phyloP scores from a whole-genome alignment of 139 green algal species.

The Picochlorum sp. region DNA sequence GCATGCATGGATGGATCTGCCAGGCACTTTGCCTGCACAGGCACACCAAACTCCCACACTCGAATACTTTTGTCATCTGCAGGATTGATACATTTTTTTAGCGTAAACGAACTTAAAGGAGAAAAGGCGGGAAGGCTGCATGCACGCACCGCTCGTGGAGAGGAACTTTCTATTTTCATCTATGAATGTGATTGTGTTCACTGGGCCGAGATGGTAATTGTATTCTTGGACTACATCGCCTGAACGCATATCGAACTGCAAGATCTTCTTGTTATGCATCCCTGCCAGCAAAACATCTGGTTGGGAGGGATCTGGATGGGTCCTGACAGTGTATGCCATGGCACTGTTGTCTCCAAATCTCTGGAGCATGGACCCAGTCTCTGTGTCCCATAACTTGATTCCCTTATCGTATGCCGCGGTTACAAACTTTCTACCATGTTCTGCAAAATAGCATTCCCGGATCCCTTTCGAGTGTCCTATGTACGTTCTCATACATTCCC shows the following conservation, averaged over 20 bases:
- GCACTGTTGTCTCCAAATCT: slow-evolving; percentile 59
- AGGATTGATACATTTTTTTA: not conserved
- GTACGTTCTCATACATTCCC: slow-evolving; percentile 95
- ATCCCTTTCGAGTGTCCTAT: slow-evolving; percentile 91
- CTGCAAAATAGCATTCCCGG: slow-evolving; percentile 83
- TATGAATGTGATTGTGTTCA: slow-evolving; percentile 97
- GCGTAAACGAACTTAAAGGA: not conserved
- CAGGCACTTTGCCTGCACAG: slow-evolving; percentile 87
- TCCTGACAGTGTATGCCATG: slow-evolving; percentile 76
- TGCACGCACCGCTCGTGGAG: slow-evolving; percentile 40
- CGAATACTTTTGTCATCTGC: slow-evolving; percentile 94
- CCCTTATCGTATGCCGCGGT: slow-evolving; percentile 81
- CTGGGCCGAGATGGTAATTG: slow-evolving; percentile 91
- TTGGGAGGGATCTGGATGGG: slow-evolving; percentile 83
- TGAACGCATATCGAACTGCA: slow-evolving; percentile 85
- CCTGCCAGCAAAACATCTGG: slow-evolving; percentile 88
- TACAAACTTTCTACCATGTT: slow-evolving; percentile 81
- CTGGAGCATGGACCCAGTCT: slow-evolving; percentile 73
- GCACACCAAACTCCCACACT: slow-evolving; percentile 98
- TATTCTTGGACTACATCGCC: slow-evolving; percentile 87
- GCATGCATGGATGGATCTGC: slow-evolving; percentile 95
- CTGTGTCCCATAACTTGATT: slow-evolving; percentile 96
- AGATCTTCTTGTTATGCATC: slow-evolving; percentile 77
- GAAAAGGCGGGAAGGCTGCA: not conserved
- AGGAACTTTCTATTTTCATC: slow-evolving; percentile 83